Percentiles rank a stretch among this genome's conserved stretches.
Conservation (phyloP, 257 asterid genomes). For the Scutellaria minor region DNA sequence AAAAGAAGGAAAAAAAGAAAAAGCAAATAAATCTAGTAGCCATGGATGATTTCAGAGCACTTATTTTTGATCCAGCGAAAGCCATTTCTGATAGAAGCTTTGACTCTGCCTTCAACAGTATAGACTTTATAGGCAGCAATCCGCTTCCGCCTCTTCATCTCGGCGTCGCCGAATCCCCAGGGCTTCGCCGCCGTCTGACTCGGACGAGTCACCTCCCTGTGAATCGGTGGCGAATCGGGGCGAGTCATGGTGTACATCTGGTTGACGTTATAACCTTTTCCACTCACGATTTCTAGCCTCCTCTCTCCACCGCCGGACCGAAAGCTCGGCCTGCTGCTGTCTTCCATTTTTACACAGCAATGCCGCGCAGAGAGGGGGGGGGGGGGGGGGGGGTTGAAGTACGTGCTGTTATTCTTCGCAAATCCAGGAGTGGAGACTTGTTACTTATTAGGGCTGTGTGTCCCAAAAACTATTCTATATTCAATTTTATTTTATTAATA, state of each 20-base stretch:
- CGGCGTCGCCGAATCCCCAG: conserved; percentile 70
- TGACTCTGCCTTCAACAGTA: conserved; percentile 73
- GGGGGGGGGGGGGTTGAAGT: conserved; percentile 18
- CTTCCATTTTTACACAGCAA: conserved; percentile 41
- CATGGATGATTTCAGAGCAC: conserved; percentile 78
- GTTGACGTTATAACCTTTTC: conserved; percentile 35
- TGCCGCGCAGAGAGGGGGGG: conserved; percentile 21
- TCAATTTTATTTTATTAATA: no score
- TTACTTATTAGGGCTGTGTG: conserved; percentile 31
- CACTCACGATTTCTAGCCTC: conserved; percentile 61
- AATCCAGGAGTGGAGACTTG: conserved; percentile 25
- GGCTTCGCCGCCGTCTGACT: conserved; percentile 51
- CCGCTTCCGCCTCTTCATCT: conserved; percentile 74
- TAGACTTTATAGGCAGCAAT: conserved; percentile 77
- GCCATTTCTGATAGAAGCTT: conserved; percentile 70
- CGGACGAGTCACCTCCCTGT: conserved; percentile 25
- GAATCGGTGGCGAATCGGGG: conserved; percentile 38
- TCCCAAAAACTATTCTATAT: neutral
- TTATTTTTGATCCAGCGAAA: conserved; percentile 73
- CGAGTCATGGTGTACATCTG: conserved; percentile 28
- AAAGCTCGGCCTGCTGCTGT: conserved; percentile 57
- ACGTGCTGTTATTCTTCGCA: conserved; percentile 36
- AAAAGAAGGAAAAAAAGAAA: neutral
- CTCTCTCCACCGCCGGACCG: conserved; percentile 52
- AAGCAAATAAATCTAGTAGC: conserved; percentile 38